These are phyloP conservation scores for Penicillium parvum DNA, from an alignment of 495 filamentous ascomycete species.

Conservation along the genomic window DNA sequence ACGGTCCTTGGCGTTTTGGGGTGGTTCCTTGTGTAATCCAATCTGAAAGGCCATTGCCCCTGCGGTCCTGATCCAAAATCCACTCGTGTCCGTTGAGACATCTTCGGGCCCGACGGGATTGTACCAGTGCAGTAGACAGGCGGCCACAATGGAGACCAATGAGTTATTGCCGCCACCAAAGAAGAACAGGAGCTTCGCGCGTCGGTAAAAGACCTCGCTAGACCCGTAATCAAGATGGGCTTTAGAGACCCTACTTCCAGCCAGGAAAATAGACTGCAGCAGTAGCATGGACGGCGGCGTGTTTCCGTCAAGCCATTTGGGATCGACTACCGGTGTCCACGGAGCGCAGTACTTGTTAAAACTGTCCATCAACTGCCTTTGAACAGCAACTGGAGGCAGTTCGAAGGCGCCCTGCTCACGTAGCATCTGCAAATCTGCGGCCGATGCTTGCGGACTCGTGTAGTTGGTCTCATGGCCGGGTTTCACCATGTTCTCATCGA, in stretches of 20 bases:
- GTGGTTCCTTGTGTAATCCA: conserved; percentile 27
- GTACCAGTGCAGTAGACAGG: conserved; percentile 29
- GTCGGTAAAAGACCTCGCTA: conserved; percentile 27
- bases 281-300: conserved; percentile 26
- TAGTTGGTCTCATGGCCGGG: conserved; percentile 26
- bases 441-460: conserved; percentile 23
- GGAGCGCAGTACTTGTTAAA: conserved; percentile 25
- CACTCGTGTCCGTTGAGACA: conserved; percentile 29
- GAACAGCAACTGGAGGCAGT: conserved; percentile 22
- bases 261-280: conserved; percentile 24
- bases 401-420: conserved; percentile 27
- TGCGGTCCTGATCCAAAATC: conserved; percentile 29
- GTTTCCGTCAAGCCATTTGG: conserved; percentile 22
- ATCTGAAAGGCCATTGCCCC: conserved; percentile 31
- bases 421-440: conserved; percentile 23
- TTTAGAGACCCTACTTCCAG: conserved; percentile 26
- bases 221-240: conserved; percentile 27
- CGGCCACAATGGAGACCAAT: conserved; percentile 27
- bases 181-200: conserved; percentile 27
- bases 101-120: conserved; percentile 28
- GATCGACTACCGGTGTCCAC: conserved; percentile 28
- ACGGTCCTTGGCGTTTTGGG: conserved; percentile 18
- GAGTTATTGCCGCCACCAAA: conserved; percentile 26
- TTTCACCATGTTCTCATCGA: conserved; percentile 31
- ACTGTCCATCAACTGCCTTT: conserved; percentile 23